Evolutionary conservation across 2,329 filamentous ascomycete genomes (phyloP).

Genomic region (Cryphonectria carpinicola): DNA sequence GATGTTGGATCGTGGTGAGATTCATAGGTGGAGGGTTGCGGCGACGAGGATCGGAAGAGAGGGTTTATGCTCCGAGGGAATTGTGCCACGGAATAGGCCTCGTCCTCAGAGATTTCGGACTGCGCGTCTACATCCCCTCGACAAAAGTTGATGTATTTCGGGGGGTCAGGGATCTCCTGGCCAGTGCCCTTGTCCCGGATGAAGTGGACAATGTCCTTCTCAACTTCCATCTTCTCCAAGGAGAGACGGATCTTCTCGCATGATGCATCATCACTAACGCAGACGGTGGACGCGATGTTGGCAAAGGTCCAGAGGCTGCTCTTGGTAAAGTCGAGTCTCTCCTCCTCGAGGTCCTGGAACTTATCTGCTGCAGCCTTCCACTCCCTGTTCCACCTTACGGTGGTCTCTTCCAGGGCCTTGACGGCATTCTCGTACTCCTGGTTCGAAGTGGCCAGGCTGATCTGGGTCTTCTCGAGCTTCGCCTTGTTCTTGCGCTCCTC

Average conservation of each 20-base stretch:
- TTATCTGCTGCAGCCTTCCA: slow-evolving; percentile 99
- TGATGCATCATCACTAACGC: slow-evolving; percentile 93
- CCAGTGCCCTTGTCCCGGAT: slow-evolving; percentile 89
- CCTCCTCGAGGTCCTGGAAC: slow-evolving; percentile 98
- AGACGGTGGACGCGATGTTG: slow-evolving; percentile 95
- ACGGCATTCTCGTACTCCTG: slow-evolving; percentile 92
- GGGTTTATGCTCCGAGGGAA: slow-evolving; percentile 96
- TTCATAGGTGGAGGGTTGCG: slow-evolving; percentile 89
- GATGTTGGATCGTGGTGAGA: slow-evolving; percentile 89
- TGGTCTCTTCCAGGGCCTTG: slow-evolving; percentile 93
- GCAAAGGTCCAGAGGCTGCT: slow-evolving; percentile 98
- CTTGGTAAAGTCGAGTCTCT: slow-evolving; percentile 95
- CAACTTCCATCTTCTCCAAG: slow-evolving; percentile 93
- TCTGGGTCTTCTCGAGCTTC: slow-evolving; percentile 97
- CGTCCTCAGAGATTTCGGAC: slow-evolving; percentile 84
- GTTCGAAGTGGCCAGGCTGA: slow-evolving; percentile 88
- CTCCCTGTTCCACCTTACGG: slow-evolving; percentile 92
- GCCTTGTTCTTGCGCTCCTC: slow-evolving; percentile 99
- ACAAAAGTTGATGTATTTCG: slow-evolving; percentile 98
- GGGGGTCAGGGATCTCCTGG: slow-evolving; percentile 95
- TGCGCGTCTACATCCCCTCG: slow-evolving; percentile 83
- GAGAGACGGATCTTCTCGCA: slow-evolving; percentile 96
- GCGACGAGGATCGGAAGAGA: slow-evolving; percentile 92
- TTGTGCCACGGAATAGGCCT: slow-evolving; percentile 91
- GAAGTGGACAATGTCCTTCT: slow-evolving; percentile 89